A percentile compares a stretch with the other conserved stretches of the same genome.
These are phyloP conservation scores for Irineochytrium annulatum DNA, from an alignment of 192 early-diverging fungal species.

Conservation along the genomic window DNA sequence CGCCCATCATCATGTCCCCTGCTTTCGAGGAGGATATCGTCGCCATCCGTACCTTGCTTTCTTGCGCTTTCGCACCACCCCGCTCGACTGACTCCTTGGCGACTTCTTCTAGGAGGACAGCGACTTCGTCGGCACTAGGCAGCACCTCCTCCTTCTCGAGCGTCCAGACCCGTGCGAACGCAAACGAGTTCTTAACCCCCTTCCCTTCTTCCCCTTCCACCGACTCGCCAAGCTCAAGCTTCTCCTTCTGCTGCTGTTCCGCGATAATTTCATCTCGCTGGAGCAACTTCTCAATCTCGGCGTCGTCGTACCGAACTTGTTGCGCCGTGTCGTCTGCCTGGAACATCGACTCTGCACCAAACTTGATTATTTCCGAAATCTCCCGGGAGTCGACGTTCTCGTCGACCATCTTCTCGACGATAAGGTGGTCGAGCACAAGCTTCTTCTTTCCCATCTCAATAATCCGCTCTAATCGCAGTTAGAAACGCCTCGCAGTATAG, in stretches of 20 bases:
- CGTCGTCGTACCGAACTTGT: conserved; percentile 49
- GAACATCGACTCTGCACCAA: conserved; percentile 67
- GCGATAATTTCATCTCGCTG: conserved; percentile 40
- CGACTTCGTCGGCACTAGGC: conserved; percentile 4
- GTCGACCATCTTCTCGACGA: conserved; percentile 69
- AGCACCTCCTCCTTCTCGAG: conserved; percentile 38
- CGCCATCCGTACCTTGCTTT: too few species aligned
- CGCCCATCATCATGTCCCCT: too few species aligned
- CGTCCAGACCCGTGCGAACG: conserved; percentile 64
- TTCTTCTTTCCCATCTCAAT: conserved; percentile 71
- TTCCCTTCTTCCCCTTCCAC: conserved; percentile 2
- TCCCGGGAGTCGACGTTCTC: conserved; percentile 50
- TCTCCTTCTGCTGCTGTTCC: conserved; percentile 35
- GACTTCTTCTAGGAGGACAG: not conserved
- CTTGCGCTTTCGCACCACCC: too few species aligned
- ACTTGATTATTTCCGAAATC: conserved; percentile 60
- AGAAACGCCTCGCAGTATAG: not conserved
- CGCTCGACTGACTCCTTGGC: too few species aligned
- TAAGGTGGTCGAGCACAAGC: conserved; percentile 69
- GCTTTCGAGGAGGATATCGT: too few species aligned
- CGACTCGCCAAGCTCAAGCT: not conserved
- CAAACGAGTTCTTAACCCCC: conserved; percentile 39
- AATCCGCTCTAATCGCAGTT: conserved; percentile 48
- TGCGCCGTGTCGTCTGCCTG: conserved; percentile 50
- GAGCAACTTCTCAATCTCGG: conserved; percentile 54